Evolutionary conservation across 768 basidiomycete genomes (phyloP), one percentile per base, ranked within the genome.

Genomic region (Mycena amicta): DNA sequence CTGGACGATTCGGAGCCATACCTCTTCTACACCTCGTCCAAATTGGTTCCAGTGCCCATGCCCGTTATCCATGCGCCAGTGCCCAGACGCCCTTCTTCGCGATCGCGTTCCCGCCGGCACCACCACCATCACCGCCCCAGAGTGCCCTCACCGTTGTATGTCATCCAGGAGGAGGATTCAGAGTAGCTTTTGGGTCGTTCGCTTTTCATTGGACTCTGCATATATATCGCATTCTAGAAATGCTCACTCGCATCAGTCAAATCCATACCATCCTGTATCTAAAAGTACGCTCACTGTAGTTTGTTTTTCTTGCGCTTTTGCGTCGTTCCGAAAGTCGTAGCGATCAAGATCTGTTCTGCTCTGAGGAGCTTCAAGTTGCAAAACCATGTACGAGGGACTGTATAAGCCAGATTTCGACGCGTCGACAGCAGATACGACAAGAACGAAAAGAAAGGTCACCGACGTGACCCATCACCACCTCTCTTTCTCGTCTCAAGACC

Each of bases 111-210:
- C 18, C 26, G 53, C 15, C 58, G 62, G 18, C 59, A 53, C 31
- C 62, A 59, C 27, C 57, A 57, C 26, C 25, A 52, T 27, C 52
- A 50, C 29, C 61, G 57, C 13, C 52, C 52, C 1, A 28, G 62
- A 23, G 52, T 53, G 43, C 62, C 59, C 23, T 64, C 62, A 16
- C 62, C 62, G 43, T 23, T 64, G 29, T 64, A 64, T 53, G 55
- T 60, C 50, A 64, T 64, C 37, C 55, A 57, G 1, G 62, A 64
- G 56, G 62, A 64, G 50, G 62, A 64, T 16, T 60, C 62, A 22
- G 62, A 63, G 30, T 63, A 41, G 43, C 22, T 8, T 37, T 37
- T 8, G 33, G 18, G 11, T 37, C 33, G 8, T 18, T 37, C 18
- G 8, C 33, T 37, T n/a, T n/a, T n/a, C n/a, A n/a, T n/a, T n/a